Base-by-base conservation (phyloP, 179 eudicot species). In the Beta macrorhiza region DNA sequence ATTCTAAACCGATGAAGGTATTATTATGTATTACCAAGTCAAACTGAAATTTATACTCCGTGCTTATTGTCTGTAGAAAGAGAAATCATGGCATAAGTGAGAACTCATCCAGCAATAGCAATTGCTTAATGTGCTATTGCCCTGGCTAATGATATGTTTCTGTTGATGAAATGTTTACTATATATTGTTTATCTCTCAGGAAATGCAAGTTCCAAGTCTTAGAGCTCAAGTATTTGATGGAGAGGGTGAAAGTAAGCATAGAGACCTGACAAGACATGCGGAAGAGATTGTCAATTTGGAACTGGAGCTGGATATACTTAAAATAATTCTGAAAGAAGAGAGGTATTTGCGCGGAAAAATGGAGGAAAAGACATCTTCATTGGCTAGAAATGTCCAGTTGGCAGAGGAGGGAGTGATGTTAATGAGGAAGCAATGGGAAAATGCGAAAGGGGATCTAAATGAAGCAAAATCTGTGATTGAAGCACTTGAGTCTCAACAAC, bases 231-330 rank as follows among this genome's bases (percentile, higher is more conserved):
- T 82, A 80, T 32, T 65, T 52, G 62, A 72, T 67, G 82, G 79
- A 29, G 83, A 83, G 62, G 78, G 65, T 51, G 78, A 68, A 55
- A 67, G 71, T 68, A 70, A 75, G 78, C 72, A 70, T 58, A 88
- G 73, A 79, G 77, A 67, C 78, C 25, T 37, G 45, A 77, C 53
- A 78, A 80, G 82, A 74, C 85, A 86, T 57, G 78, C 83, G 49
- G 97, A 94, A 85, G 91, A 90, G 68, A 19, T 94, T 67, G 75
- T 94, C 88, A 86, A 89, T 80, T 79, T 97, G 82, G 95, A 94
- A 73, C 86, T 97, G 82, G 98, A 97, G 87, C 80, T 93, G 82
- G 99, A 94, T 83, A 88, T 97, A 83, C 77, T 97, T 32, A 94
- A 89, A 81, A 89, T 86, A 72, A 90, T 97, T 78, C 89, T 97